A percentile compares a stretch with the other conserved stretches of the same genome.
These are phyloP conservation scores for Coniochaeta hoffmannii DNA, from an alignment of 2,329 filamentous ascomycete species.

Conservation along the genomic window DNA sequence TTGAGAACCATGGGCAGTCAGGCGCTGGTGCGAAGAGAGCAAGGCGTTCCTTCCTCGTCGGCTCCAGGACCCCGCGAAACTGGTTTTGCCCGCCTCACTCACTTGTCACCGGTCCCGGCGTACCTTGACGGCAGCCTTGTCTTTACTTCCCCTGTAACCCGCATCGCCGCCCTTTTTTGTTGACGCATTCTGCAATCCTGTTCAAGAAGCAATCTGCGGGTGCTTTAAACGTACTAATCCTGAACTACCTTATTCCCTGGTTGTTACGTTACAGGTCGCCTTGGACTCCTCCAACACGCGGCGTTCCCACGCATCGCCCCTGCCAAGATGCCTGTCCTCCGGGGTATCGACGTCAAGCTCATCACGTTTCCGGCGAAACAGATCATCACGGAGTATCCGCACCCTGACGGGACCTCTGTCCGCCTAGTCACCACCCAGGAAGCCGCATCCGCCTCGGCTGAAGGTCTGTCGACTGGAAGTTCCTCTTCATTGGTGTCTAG, in stretches of 20 bases:
- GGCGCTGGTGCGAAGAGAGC: not conserved
- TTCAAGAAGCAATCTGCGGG: too few species aligned
- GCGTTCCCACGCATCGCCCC: not conserved
- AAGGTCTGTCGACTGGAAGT: not conserved
- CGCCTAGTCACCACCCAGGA: slow-evolving; percentile 14
- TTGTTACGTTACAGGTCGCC: not conserved
- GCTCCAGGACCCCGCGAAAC: not conserved
- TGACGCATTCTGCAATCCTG: not conserved
- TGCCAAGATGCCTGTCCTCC: slow-evolving; percentile 39
- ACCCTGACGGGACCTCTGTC: slow-evolving; percentile 42
- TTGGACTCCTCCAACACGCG: not conserved
- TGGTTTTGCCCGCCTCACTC: not conserved
- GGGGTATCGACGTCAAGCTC: slow-evolving; percentile 39
- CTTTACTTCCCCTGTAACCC: not conserved
- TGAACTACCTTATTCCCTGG: too few species aligned
- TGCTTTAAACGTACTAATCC: too few species aligned
- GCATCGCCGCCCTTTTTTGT: not conserved
- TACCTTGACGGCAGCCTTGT: not conserved
- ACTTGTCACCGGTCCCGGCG: not conserved
- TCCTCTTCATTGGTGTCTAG: not conserved
- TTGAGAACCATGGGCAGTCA: not conserved
- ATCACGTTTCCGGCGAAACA: slow-evolving; percentile 25
- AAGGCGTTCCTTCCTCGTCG: not conserved
- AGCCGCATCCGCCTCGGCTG: not conserved
- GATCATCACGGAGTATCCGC: slow-evolving; percentile 44